These are phyloP conservation scores for Hypoxylon trugodes DNA, from an alignment of 495 filamentous ascomycete genomes.

Conservation along the genomic window DNA sequence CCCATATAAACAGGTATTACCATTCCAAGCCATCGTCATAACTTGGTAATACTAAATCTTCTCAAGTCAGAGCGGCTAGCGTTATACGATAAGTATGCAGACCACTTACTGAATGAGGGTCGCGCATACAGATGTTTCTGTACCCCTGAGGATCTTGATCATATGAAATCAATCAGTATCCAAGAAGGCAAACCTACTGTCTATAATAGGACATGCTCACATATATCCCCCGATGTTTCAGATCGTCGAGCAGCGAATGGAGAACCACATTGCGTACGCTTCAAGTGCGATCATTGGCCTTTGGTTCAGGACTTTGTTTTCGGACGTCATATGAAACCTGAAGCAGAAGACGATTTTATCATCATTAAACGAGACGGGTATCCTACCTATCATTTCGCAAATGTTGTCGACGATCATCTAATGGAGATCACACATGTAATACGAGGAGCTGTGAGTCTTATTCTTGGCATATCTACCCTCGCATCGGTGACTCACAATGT, in stretches of 20 bases:
- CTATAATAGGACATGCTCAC: slow-evolving; percentile 81
- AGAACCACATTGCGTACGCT: slow-evolving; percentile 79
- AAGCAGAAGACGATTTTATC: slow-evolving; percentile 66
- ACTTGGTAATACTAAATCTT: slow-evolving; percentile 25
- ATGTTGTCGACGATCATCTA: slow-evolving; percentile 92
- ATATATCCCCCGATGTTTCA: slow-evolving; percentile 71
- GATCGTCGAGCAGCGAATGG: slow-evolving; percentile 70
- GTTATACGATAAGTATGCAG: slow-evolving; percentile 76
- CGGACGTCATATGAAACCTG: slow-evolving; percentile 61
- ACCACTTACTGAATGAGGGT: slow-evolving; percentile 72
- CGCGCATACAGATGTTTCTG: slow-evolving; percentile 96
- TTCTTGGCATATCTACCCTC: neutral
- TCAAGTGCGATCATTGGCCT: slow-evolving; percentile 70
- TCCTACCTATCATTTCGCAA: slow-evolving; percentile 96
- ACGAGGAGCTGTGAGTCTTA: slow-evolving; percentile 72
- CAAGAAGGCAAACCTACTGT: slow-evolving; percentile 67
- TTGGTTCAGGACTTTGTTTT: slow-evolving; percentile 79
- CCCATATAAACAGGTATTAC: slow-evolving; percentile 81
- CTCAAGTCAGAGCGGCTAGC: slow-evolving; percentile 78
- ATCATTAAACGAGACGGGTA: slow-evolving; percentile 88
- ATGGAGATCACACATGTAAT: slow-evolving; percentile 98
- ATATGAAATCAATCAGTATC: slow-evolving; percentile 66
- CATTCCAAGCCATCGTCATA: neutral
- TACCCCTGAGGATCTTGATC: slow-evolving; percentile 71
- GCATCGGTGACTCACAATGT: slow-evolving; percentile 48